phyloP scores from a whole-genome alignment of 164 flowering plant genomes.

The Malania oleifera region DNA sequence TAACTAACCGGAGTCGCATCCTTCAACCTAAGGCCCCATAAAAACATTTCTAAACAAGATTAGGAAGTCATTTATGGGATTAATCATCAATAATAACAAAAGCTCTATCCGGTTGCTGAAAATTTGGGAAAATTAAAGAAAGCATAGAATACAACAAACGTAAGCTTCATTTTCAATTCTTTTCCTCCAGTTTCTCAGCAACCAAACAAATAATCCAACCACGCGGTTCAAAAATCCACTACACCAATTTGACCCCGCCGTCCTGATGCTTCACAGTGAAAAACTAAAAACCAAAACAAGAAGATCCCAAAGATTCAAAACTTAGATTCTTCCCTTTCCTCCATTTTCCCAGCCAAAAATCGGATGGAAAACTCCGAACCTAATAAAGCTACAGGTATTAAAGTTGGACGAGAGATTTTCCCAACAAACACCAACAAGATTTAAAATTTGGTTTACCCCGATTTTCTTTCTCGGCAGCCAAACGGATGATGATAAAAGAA shows the following conservation, averaged over 20 bases:
- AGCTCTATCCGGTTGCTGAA: neutral
- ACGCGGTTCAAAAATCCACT: no score
- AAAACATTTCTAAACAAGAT: neutral
- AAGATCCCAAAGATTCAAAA: no score
- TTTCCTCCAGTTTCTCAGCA: neutral
- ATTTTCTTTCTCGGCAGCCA: neutral
- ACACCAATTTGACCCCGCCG: no score
- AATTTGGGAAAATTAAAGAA: neutral
- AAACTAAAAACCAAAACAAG: no score
- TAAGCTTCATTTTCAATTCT: neutral
- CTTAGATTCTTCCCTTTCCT: no score
- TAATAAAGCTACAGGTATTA: no score
- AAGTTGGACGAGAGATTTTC: no score
- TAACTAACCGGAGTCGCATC: slow-evolving; percentile 21
- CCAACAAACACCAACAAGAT: neutral
- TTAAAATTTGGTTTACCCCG: neutral
- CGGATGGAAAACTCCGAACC: no score
- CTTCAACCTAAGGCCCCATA: slow-evolving; percentile 19
- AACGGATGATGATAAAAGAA: neutral
- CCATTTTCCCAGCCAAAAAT: no score
- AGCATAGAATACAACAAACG: neutral
- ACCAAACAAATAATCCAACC: neutral
- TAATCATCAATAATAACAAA: neutral
- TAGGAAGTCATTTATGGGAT: neutral
- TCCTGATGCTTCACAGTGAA: no score